Base-by-base conservation (phyloP, 2,329 filamentous ascomycete species). In the Aspergillus clavatus region DNA sequence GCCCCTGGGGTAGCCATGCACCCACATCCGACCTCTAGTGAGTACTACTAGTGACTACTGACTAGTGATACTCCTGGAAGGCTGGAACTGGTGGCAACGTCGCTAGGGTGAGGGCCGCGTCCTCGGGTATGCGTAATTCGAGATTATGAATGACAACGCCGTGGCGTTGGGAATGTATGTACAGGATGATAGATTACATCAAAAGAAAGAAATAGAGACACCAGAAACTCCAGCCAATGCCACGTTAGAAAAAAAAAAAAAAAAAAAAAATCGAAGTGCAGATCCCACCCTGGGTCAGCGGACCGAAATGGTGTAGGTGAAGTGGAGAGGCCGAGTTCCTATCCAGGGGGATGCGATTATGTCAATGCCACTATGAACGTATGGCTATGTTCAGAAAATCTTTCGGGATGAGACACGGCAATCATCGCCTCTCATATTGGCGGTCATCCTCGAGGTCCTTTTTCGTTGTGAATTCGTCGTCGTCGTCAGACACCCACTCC, bases 401-500 rank as follows among this genome's bases (percentile, higher is more conserved):
- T 4, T 8, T 33, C 7, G 8, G 21, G 21, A 40, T 16, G 28
- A n/a, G 12, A 37, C 23, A 29, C 26, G 21, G 24, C 21, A 16
- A 21, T 16, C 29, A 33, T 6, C 26, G 16, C 40, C 44, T 52
- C 41, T 55, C 52, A 40, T 55, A 53, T 27, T 55, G 52, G 11
- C 47, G 44, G 31, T 45, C 48, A 12, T 50, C 48, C 16, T 47
- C 26, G 16, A 47, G 21, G 2, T 35, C 37, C 5, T 31, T 33
- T 22, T 35, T 52, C n/a, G 46, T 48, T 33, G 53, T 41, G 18
- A 51, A 48, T 38, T 55, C 46, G 23, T 24, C 23, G 27, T 47
- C 42, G 37, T 52, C 26, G 43, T 66, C 56, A 1, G 56, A 50
- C 18, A 69, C 45, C 67, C 67, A 70, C 52, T 65, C 54, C 29